Base-by-base conservation (phyloP, 768 basidiomycete species). In the Macrocybe gigantea region DNA sequence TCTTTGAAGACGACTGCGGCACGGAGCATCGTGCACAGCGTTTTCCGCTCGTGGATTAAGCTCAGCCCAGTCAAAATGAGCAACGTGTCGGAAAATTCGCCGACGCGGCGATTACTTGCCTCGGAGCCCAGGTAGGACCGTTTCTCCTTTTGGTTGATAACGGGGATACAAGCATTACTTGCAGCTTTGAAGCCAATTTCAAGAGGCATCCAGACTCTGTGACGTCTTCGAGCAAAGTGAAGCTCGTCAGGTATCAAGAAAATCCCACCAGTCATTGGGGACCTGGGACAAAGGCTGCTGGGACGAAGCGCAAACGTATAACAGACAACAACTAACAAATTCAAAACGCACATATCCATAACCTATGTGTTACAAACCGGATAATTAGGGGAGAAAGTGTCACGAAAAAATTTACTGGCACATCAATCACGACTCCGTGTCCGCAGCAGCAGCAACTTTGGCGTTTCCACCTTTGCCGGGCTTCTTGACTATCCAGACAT, bases 211-310 rank as follows among this genome's bases (percentile, higher is more conserved):
- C 87, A 0, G 70, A 78, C 4, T 77, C 82, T 1, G 72, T 78
- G 2, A 79, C 78, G 6, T 64, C 75, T 10, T 76, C 82, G 5
- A 77, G 78, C 13, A 79, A 80, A 48, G 70, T 88, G 49, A 91
- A 89, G 54, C 68, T 95, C 6, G 88, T 94, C 1, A 75, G 92
- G 35, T 96, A 94, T 65, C 93, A 95, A 63, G 79, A 81, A 52
- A 97, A 96, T 60, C 96, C 95, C 5, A 75, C 81, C n/a, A 75
- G 82, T 2, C 77, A 96, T 62, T 99, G 96, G 96, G 95, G 95
- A 0, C 96, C 95, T 0, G 88, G 79, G 11, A 74, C 76, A 45
- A 85, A 75, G 57, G 85, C 87, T 4, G 56, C 39, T 60, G 70
- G 52, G 41, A 49, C 59, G 31, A 71, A 78, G 61, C 64, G 74